These are phyloP conservation scores for Dicorynia guianensis DNA, from an alignment of 306 rosid genomes.

Conservation along the genomic window DNA sequence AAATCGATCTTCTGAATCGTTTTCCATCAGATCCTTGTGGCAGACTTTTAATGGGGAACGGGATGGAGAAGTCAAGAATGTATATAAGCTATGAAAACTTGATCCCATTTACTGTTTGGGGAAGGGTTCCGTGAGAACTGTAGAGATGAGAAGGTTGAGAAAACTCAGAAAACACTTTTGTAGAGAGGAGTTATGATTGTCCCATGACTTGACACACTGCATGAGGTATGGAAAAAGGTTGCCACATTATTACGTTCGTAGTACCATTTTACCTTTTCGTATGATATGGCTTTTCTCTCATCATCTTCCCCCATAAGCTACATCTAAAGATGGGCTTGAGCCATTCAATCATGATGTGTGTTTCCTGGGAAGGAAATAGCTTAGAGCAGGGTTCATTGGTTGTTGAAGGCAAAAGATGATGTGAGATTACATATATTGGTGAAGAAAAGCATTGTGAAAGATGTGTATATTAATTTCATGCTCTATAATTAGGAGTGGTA, in stretches of 20 bases:
- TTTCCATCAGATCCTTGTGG: slow-evolving; percentile 37
- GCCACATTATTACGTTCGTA: slow-evolving; percentile 41
- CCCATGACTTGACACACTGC: slow-evolving; percentile 52
- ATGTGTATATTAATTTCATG: slow-evolving; percentile 41
- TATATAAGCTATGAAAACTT: slow-evolving; percentile 39
- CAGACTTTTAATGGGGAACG: slow-evolving; percentile 44
- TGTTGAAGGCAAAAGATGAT: slow-evolving; percentile 38
- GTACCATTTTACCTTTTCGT: slow-evolving; percentile 35
- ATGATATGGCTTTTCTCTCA: slow-evolving; percentile 46
- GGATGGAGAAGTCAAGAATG: slow-evolving; percentile 38
- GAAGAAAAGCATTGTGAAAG: slow-evolving; percentile 33
- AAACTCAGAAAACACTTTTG: slow-evolving; percentile 36
- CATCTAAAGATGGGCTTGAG: slow-evolving; percentile 45
- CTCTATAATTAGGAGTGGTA: slow-evolving; percentile 33
- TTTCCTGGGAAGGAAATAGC: slow-evolving; percentile 49
- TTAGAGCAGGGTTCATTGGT: slow-evolving; percentile 40
- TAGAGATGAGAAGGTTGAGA: slow-evolving; percentile 13
- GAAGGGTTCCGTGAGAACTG: background rate
- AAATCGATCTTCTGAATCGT: slow-evolving; percentile 17
- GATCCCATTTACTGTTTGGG: slow-evolving; percentile 35
- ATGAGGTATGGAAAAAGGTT: slow-evolving; percentile 50
- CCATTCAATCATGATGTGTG: slow-evolving; percentile 48
- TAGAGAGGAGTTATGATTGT: slow-evolving; percentile 40
- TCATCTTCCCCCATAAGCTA: slow-evolving; percentile 51
- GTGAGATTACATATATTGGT: slow-evolving; percentile 13